Evolutionary conservation across 192 early-diverging fungal genomes (phyloP).

Genomic region (Powellomyces hirtus): DNA sequence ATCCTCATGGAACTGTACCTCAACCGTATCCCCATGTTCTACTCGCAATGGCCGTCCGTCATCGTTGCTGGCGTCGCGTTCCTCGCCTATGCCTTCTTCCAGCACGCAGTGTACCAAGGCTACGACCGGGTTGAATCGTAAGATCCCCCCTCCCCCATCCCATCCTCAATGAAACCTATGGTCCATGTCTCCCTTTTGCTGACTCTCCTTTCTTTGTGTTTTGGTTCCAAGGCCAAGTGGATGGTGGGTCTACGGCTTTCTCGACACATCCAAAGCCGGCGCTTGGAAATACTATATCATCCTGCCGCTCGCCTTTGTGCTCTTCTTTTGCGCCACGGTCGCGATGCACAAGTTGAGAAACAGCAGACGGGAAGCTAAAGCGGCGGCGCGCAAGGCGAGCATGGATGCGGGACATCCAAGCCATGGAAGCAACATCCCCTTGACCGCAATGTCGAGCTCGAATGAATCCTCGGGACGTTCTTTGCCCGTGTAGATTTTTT

Average conservation of each 20-base stretch:
- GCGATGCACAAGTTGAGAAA: conserved; percentile 16
- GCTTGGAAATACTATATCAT: conserved; percentile 28
- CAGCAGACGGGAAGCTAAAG: conserved; percentile 5
- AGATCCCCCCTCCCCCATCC: too few relatives aligned
- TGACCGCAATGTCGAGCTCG: too few relatives aligned
- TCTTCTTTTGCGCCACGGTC: conserved; percentile 17
- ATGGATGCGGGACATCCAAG: too few relatives aligned
- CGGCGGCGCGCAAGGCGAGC: too few relatives aligned
- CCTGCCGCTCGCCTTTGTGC: conserved; percentile 11
- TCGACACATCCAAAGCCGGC: conserved; percentile 26
- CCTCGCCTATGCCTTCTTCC: conserved; percentile 26
- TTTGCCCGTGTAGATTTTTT: too few relatives aligned
- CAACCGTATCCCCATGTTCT: conserved; percentile 28
- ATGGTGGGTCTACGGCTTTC: conserved; percentile 39
- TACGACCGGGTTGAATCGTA: background rate
- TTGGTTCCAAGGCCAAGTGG: conserved; percentile 10
- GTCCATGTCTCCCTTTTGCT: too few relatives aligned
- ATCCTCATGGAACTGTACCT: conserved; percentile 32
- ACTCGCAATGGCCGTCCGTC: conserved; percentile 19
- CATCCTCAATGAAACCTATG: too few relatives aligned
- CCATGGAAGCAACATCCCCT: too few relatives aligned
- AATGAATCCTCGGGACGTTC: too few relatives aligned
- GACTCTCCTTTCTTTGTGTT: background rate
- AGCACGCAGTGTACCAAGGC: conserved; percentile 20
- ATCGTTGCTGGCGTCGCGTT: conserved; percentile 20